Conservation (phyloP, 1,284 basidiomycete genomes). For the Pascua guehoae region DNA sequence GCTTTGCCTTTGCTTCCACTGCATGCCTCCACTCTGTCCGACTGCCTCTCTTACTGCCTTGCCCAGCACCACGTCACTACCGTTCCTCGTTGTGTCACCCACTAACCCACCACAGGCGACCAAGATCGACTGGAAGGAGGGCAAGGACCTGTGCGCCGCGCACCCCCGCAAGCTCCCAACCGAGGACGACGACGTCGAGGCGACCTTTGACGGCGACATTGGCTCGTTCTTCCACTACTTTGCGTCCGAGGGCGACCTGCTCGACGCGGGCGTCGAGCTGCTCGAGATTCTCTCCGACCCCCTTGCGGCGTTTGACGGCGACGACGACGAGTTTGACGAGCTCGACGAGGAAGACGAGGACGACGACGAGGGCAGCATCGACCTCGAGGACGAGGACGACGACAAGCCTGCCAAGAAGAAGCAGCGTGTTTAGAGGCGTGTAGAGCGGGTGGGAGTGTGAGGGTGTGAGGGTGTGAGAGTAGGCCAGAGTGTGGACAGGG, state of each 20-base stretch:
- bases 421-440: constrained; percentile 1
- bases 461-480: too few species aligned
- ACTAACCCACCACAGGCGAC: constrained; percentile 3
- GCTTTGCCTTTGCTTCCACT: too few species aligned
- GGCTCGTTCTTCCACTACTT: constrained; percentile 54
- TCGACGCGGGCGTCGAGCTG: constrained; percentile 20
- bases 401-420: constrained; percentile 36
- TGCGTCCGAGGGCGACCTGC: constrained; percentile 41
- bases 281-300: constrained; percentile 38
- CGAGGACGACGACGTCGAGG: constrained; percentile 13
- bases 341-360: constrained; percentile 30
- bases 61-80: background rate
- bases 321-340: constrained; percentile 29
- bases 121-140: constrained; percentile 53
- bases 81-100: background rate
- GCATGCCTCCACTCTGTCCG: too few species aligned
- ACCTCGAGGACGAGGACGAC: constrained; percentile 44
- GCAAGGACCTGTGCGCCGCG: constrained; percentile 49
- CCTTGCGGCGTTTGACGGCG: constrained; percentile 38
- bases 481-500: too few species aligned
- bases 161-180: constrained; percentile 44
- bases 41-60: background rate
- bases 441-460: too few species aligned
- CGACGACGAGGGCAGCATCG: constrained; percentile 42
- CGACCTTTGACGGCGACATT: constrained; percentile 45